Evolutionary conservation across 2,329 filamentous ascomycete genomes (phyloP), one percentile per base, ranked within the genome.

Genomic region (Clonostachys sp.): DNA sequence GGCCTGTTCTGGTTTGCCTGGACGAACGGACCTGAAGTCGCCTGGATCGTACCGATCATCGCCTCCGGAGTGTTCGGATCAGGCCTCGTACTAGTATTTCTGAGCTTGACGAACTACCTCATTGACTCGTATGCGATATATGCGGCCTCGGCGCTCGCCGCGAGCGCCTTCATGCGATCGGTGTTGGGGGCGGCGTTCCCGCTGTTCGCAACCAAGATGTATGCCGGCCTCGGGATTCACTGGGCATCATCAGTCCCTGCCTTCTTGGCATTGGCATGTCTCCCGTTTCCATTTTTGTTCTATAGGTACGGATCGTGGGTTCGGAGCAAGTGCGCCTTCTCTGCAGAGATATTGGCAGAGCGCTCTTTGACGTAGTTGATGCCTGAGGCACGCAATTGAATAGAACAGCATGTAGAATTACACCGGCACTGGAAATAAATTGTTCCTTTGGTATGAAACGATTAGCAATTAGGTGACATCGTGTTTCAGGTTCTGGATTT

Each of bases 181-280:
- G 61, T 84, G 12, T 85, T 87, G 49, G 84, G 83, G 49, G 78
- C 81, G 2, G 80, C 76, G 0, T 87, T 88, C 64, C 84, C 84
- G 0, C 70, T 87, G 0, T 87, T 87, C 62, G 84, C 83, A 1
- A 71, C 69, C 1, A 44, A 61, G 17, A 74, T 77, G 70, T 77
- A 75, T 58, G 34, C 64, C 2, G 65, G 68, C 45, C 67, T 83
- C 3, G 83, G 84, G 38, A 81, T 86, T 42, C 84, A 88, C 65
- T 89, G 86, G 86, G 86, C 83, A 1, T 79, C 74, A 12, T 78
- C 77, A 0, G 68, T 89, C 13, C 85, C 84, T 1, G 86, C 80
- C 1, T 89, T 89, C 66, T 70, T 89, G 5, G 77, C 84, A 0
- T 62, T 88, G 5, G 73, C 72, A 4, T 82, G 78, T 53, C 67